Evolutionary conservation across 495 filamentous ascomycete genomes (phyloP).

Genomic region (Pseudotulostoma volvatum): DNA sequence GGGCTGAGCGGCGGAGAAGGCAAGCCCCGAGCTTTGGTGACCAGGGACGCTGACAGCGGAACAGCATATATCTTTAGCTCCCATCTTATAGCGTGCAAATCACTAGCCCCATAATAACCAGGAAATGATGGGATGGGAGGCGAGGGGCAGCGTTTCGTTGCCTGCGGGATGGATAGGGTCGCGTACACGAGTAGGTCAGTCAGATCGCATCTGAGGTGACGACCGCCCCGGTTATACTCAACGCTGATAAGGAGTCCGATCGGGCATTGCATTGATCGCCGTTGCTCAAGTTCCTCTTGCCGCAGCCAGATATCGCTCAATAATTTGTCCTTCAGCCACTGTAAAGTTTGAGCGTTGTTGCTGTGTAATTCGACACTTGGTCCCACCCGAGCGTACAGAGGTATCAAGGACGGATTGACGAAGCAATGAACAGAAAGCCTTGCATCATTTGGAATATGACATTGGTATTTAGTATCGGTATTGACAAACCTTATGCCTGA

Average conservation of each 20-base stretch:
- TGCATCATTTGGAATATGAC: slow-evolving; percentile 16
- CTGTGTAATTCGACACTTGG: slow-evolving; percentile 33
- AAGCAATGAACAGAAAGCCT: slow-evolving; percentile 25
- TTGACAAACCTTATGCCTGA: slow-evolving; percentile 25
- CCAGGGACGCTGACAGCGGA: slow-evolving; percentile 19
- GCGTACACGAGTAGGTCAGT: slow-evolving; percentile 44
- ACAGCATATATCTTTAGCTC: slow-evolving; percentile 28
- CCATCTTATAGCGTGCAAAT: slow-evolving; percentile 2
- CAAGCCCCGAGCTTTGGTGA: slow-evolving; percentile 20
- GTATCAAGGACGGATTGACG: slow-evolving; percentile 31
- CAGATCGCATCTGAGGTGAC: slow-evolving; percentile 13
- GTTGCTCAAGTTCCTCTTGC: slow-evolving; percentile 17
- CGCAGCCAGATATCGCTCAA: slow-evolving; percentile 17
- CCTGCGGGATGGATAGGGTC: slow-evolving; percentile 17
- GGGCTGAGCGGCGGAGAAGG: slow-evolving; percentile 17
- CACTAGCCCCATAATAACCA: slow-evolving; percentile 8
- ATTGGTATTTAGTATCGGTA: slow-evolving; percentile 23
- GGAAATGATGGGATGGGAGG: slow-evolving; percentile 31
- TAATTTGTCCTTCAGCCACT: slow-evolving; percentile 21
- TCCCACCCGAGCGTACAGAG: slow-evolving; percentile 33
- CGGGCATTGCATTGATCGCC: slow-evolving; percentile 24
- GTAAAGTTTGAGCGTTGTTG: slow-evolving; percentile 16
- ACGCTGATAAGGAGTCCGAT: slow-evolving; percentile 25
- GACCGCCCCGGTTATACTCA: slow-evolving; percentile 6
- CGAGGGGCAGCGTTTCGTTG: slow-evolving; percentile 24